These are phyloP conservation scores for Phytopythium kandeliae DNA, from an alignment of 352 stramenopile genomes.

Conservation along the genomic window DNA sequence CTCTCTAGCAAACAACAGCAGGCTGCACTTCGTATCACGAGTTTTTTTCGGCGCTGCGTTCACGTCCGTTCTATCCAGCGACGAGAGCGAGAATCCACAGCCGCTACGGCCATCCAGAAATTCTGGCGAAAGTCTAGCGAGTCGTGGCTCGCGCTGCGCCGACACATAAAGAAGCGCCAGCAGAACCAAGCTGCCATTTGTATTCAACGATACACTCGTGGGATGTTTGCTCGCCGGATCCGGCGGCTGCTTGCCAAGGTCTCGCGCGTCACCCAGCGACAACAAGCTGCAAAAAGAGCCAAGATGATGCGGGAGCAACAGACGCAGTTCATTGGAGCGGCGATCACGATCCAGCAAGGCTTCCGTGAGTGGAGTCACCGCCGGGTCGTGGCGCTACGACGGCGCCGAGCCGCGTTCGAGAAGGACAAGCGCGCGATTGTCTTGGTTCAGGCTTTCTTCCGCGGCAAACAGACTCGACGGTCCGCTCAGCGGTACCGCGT, in stretches of 20 bases:
- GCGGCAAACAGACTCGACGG: conserved; percentile 29
- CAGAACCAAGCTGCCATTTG: conserved; percentile 26
- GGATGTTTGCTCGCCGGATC: conserved; percentile 24
- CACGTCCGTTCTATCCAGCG: conserved; percentile 4
- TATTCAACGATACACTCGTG: conserved; percentile 36
- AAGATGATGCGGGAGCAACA: conserved; percentile 3
- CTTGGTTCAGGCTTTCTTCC: conserved; percentile 46
- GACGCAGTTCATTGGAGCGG: conserved; percentile 20
- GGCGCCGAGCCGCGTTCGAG: conserved; percentile 53
- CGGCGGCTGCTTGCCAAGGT: conserved; percentile 35
- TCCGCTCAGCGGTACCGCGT: conserved; percentile 17
- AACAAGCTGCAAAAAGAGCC: conserved; percentile 8
- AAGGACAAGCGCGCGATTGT: conserved; percentile 51
- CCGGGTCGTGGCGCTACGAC: conserved; percentile 23
- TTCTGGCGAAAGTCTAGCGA: conserved; percentile 49
- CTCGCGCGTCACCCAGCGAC: conserved; percentile 14
- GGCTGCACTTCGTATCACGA: conserved; percentile 39
- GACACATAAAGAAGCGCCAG: conserved; percentile 28
- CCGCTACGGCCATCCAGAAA: conserved; percentile 30
- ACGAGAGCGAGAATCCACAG: conserved; percentile 8
- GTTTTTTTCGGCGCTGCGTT: conserved; percentile 23
- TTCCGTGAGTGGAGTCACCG: conserved; percentile 35
- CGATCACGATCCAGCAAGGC: conserved; percentile 34
- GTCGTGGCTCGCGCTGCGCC: conserved; percentile 38
- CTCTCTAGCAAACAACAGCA: conserved; percentile 40